Evolutionary conservation across 2,329 filamentous ascomycete genomes (phyloP), one percentile per base, ranked within the genome.

Genomic region (Monosporascus sp.): DNA sequence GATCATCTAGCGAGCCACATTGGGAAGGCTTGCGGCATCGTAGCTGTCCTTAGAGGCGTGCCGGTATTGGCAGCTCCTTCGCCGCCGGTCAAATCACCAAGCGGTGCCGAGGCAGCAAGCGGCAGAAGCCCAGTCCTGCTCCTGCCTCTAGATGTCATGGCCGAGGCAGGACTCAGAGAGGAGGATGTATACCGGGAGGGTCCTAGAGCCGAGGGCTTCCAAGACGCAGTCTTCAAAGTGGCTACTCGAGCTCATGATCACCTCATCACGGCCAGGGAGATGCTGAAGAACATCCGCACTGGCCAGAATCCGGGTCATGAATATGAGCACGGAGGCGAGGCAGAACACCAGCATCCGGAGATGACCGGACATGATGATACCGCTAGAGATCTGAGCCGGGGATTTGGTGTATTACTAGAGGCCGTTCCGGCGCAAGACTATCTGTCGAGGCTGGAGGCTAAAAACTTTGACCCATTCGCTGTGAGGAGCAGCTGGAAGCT

Each of bases 1-100:
- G 94, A 99, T 65, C 94, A 99, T 72, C 78, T 99, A 19, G 93
- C 93, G 8, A 95, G 89, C 52, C 94, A 99, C 69, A 89, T 97
- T 54, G 94, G 94, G 50, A 99, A 99, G 67, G 92, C 94, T 0
- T 88, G 85, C 48, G 94, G 94, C 8, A 97, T 99, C 52, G 80
- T 86, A 2, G 88, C 93, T 1, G 82, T 96, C 0, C 75, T 99
- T n/a, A 81, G 93, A 41, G 93, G 94, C 1, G 78, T 97, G 11
- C 92, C 94, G 0, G 71, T 97, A 3, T 79, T 97, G n/a, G 92
- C 92, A 0, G 90, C 93, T 45, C 87, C 89, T 0, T 78, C 83
- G 1, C 78, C 81, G 20, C 68, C 76, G 3, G 68, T 78, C 3
- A 71, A 71, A 24, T 74, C 73, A 0, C 75, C 77, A 0, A 62